Conservation (phyloP, 257 asterid species). For the Forsythia viridissima region DNA sequence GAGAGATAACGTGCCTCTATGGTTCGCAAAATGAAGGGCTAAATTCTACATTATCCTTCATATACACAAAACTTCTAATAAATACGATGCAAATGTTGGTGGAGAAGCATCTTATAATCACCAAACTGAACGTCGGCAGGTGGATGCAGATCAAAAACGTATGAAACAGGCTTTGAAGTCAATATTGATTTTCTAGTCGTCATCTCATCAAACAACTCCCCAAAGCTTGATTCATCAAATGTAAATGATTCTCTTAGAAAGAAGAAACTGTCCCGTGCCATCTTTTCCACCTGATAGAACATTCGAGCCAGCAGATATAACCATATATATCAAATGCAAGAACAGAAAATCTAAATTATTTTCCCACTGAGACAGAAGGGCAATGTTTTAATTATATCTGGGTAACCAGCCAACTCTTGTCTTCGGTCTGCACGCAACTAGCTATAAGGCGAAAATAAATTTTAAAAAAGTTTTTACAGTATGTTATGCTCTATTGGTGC, state of each 20-base stretch:
- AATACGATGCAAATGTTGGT: slow-evolving; percentile 27
- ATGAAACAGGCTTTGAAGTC: slow-evolving; percentile 65
- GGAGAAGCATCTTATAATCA: slow-evolving; percentile 30
- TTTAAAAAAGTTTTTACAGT: not conserved
- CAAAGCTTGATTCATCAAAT: slow-evolving; percentile 68
- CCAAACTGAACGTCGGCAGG: slow-evolving; percentile 42
- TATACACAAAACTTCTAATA: not conserved
- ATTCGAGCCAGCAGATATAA: slow-evolving; percentile 13
- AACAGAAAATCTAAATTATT: not conserved
- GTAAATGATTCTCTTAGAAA: slow-evolving; percentile 67
- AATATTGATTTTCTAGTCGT: slow-evolving; percentile 39
- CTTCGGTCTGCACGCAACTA: not conserved
- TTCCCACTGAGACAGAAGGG: not conserved
- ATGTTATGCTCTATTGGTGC: not conserved
- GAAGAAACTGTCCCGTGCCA: slow-evolving; percentile 77
- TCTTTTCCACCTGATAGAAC: slow-evolving; percentile 70
- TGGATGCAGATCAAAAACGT: slow-evolving; percentile 58
- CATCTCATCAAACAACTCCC: slow-evolving; percentile 52
- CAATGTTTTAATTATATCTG: not conserved
- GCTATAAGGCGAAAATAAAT: not conserved
- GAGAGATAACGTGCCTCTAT: not conserved
- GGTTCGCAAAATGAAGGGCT: not conserved
- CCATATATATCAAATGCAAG: not conserved
- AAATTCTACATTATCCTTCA: not conserved
- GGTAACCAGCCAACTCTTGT: not conserved